Conservation (phyloP, 192 early-diverging fungal species). For the Lobosporangium transversale region DNA sequence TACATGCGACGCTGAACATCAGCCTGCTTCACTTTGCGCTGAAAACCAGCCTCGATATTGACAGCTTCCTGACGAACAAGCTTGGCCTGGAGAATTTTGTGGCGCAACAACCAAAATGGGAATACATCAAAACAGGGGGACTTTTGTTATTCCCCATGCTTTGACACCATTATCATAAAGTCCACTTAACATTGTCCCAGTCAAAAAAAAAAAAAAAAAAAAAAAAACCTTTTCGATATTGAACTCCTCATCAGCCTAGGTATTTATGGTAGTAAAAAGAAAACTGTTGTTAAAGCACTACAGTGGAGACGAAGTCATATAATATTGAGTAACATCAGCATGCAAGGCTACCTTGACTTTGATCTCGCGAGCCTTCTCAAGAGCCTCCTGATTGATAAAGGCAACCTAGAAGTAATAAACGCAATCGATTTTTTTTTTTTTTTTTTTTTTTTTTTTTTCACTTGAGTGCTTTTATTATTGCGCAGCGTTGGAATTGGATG, state of each 20-base stretch:
- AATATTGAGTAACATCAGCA: too few species aligned
- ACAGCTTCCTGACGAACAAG: constrained; percentile 97
- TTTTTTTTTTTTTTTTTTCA: too few species aligned
- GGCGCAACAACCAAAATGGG: neutral
- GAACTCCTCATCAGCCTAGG: constrained; percentile 97
- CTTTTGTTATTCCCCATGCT: neutral
- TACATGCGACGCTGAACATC: constrained; percentile 96
- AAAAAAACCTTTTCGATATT: constrained; percentile 99
- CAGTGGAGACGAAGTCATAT: too few species aligned
- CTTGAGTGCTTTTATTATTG: neutral
- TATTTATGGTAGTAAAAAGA: neutral
- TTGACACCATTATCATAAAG: neutral
- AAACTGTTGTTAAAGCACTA: neutral
- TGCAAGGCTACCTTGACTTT: constrained; percentile 93
- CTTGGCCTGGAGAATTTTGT: constrained; percentile 77
- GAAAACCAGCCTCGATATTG: constrained; percentile 94
- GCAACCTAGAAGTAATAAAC: constrained; percentile 72
- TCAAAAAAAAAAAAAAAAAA: too few species aligned
- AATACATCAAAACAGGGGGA: neutral
- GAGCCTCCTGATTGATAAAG: constrained; percentile 99
- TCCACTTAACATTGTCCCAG: too few species aligned
- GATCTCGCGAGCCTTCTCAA: constrained; percentile 98
- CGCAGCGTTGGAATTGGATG: neutral
- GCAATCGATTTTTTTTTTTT: too few species aligned
- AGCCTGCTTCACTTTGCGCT: constrained; percentile 97